Evolutionary conservation across 1,284 basidiomycete species (phyloP).

Genomic region (Cryptococcus sp.): DNA sequence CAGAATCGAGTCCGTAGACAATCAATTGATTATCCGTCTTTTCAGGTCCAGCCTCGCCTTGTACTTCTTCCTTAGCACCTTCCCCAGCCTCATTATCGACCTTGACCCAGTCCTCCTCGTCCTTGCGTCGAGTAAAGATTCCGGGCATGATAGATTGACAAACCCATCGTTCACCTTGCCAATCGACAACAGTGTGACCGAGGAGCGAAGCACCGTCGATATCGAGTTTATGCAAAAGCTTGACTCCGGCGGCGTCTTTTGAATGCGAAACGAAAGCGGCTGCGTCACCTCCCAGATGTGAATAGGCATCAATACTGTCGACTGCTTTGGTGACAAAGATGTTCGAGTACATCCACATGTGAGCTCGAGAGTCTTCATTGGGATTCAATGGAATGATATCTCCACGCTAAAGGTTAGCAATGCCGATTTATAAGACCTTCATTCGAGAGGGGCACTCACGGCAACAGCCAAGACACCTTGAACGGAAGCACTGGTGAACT

Average conservation of each 20-base stretch:
- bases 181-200: slow-evolving; percentile 60
- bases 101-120: slow-evolving; percentile 29
- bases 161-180: slow-evolving; percentile 57
- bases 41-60: slow-evolving; percentile 19
- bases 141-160: slow-evolving; percentile 57
- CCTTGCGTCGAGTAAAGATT: slow-evolving; percentile 51
- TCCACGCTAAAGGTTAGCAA: slow-evolving; percentile 39
- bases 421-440: no score
- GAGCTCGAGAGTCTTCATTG: slow-evolving; percentile 52
- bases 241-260: slow-evolving; percentile 57
- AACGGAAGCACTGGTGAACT: slow-evolving; percentile 54
- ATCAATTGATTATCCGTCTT: slow-evolving; percentile 50
- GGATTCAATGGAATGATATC: slow-evolving; percentile 56
- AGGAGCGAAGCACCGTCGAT: slow-evolving; percentile 76
- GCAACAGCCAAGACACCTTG: slow-evolving; percentile 53
- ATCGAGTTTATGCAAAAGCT: slow-evolving; percentile 54
- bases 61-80: slow-evolving; percentile 20
- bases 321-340: slow-evolving; percentile 57
- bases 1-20: slow-evolving; percentile 56
- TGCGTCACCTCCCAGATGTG: slow-evolving; percentile 56
- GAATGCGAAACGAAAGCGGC: slow-evolving; percentile 55
- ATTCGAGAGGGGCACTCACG: slow-evolving; percentile 20
- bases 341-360: slow-evolving; percentile 57
- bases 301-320: slow-evolving; percentile 55
- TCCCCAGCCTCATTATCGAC: slow-evolving; percentile 25